Evolutionary conservation across 345 rosid species (phyloP).

Genomic region (Acer negundo): DNA sequence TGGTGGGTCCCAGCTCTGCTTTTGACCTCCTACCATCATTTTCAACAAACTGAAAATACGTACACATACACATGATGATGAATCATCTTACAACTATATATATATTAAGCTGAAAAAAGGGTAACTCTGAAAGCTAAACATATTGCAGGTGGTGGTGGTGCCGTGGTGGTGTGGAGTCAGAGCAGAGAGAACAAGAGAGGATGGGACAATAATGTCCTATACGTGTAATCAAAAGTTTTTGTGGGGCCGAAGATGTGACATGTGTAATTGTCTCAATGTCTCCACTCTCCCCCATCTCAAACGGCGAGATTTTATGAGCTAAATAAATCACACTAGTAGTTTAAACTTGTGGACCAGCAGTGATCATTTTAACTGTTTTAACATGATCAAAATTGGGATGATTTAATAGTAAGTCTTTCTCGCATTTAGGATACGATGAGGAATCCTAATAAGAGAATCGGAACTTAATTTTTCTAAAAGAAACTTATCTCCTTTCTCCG

Average conservation of each 20-base stretch:
- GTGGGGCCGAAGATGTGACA: constrained; percentile 9
- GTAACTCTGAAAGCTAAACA: not conserved
- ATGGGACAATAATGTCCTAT: not conserved
- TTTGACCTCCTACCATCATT: not conserved
- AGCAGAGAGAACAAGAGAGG: too few relatives aligned
- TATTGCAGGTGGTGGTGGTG: not conserved
- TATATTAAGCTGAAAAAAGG: not conserved
- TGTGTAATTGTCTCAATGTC: not conserved
- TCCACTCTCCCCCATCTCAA: not conserved
- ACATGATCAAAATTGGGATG: too few relatives aligned
- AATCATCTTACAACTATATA: not conserved
- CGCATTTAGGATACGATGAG: too few relatives aligned
- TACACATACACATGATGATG: not conserved
- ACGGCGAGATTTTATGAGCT: not conserved
- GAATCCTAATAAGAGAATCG: too few relatives aligned
- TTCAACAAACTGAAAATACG: not conserved
- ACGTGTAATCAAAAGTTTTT: not conserved
- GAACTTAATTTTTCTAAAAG: too few relatives aligned
- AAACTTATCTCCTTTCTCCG: too few relatives aligned
- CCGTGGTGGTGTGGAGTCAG: too few relatives aligned
- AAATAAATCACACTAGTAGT: not conserved
- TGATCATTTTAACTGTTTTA: too few relatives aligned
- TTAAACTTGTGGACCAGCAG: too few relatives aligned
- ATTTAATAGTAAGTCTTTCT: too few relatives aligned
- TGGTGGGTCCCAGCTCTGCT: constrained; percentile 13